These are phyloP conservation scores for Annulohypoxylon bovei DNA, from an alignment of 495 filamentous ascomycete genomes.

Conservation along the genomic window DNA sequence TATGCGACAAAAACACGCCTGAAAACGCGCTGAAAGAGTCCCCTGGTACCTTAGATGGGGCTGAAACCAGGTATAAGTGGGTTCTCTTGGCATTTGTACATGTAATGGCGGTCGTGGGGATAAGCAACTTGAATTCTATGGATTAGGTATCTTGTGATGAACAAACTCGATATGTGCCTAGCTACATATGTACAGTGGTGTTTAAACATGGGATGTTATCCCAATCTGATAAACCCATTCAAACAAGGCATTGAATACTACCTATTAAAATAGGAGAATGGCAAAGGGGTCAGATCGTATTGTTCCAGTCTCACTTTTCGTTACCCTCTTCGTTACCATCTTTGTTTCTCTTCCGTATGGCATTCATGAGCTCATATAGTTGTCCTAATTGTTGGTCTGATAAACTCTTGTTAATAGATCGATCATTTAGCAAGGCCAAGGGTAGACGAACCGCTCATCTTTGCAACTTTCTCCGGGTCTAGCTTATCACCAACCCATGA, in stretches of 20 bases:
- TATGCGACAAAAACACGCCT: no score
- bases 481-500: slow-evolving; percentile 81
- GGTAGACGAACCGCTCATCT: slow-evolving; percentile 85
- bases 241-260: neutral
- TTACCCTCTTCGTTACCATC: slow-evolving; percentile 54
- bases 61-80: no score
- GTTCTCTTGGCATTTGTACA: no score
- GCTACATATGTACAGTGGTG: no score
- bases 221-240: no score
- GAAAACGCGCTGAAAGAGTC: no score
- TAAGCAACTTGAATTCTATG: no score
- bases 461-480: slow-evolving; percentile 81
- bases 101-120: no score
- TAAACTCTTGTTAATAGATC: slow-evolving; percentile 8
- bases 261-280: neutral
- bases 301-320: slow-evolving; percentile 10
- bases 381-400: slow-evolving; percentile 93
- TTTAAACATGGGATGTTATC: no score
- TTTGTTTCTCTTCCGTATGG: slow-evolving; percentile 70
- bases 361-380: slow-evolving; percentile 91
- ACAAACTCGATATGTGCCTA: no score
- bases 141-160: no score
- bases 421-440: neutral
- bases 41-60: no score
- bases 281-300: neutral